Conservation (phyloP, 2,329 filamentous ascomycete species). For the Ophiobolus disseminans region DNA sequence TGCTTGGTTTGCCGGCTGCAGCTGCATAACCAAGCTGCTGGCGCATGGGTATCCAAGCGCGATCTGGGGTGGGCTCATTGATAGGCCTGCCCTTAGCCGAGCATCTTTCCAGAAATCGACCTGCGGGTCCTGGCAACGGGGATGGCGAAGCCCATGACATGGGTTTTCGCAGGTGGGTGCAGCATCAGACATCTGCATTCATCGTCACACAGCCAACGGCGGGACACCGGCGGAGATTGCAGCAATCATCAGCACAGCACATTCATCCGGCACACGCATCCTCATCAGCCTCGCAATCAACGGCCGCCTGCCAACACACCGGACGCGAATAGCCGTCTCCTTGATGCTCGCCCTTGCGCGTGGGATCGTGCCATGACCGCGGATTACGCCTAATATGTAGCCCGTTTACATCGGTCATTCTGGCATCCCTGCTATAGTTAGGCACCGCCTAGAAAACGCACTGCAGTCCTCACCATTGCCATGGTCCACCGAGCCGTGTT, state of each 20-base stretch:
- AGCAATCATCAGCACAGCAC: constrained; percentile 35
- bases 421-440: constrained; percentile 24
- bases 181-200: constrained; percentile 35
- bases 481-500: constrained; percentile 31
- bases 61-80: constrained; percentile 36
- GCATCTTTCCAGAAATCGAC: constrained; percentile 46
- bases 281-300: constrained; percentile 34
- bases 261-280: constrained; percentile 25
- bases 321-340: constrained; percentile 24
- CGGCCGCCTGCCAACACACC: constrained; percentile 17
- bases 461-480: constrained; percentile 17
- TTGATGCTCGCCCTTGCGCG: constrained; percentile 22
- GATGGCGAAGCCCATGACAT: constrained; percentile 27
- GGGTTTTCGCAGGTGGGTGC: constrained; percentile 29
- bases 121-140: constrained; percentile 33
- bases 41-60: constrained; percentile 40
- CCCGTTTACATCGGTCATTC: constrained; percentile 15
- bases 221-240: constrained; percentile 41
- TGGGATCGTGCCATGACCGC: constrained; percentile 37
- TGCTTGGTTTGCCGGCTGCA: constrained; percentile 34
- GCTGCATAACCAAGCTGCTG: constrained; percentile 42
- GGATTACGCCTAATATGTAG: constrained; percentile 30
- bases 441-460: constrained; percentile 37
- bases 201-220: constrained; percentile 41
- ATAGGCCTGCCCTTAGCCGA: constrained; percentile 36